These are phyloP conservation scores for Inga leiocalycina DNA, from an alignment of 306 rosid genomes.

Conservation along the genomic window DNA sequence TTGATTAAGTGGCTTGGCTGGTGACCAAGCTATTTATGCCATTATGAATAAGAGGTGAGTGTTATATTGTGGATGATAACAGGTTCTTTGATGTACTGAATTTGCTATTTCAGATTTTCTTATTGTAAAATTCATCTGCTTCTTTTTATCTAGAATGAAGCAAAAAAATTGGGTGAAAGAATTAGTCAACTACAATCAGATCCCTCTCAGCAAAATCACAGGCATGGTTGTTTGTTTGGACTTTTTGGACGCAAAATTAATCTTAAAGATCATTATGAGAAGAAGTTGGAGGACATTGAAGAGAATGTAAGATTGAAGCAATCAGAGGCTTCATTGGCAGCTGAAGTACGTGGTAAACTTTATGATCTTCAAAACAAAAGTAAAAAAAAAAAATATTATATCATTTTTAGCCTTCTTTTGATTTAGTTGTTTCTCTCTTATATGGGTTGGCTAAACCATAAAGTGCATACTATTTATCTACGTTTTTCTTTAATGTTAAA, in stretches of 20 bases:
- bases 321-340: conserved; percentile 65
- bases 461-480: conserved; percentile 34
- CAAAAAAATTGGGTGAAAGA: conserved; percentile 52
- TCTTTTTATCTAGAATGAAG: conserved; percentile 56
- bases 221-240: conserved; percentile 52
- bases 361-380: conserved; percentile 16
- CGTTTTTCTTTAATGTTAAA: conserved; percentile 40
- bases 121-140: conserved; percentile 21
- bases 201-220: conserved; percentile 42
- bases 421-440: conserved; percentile 19
- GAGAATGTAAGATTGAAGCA: conserved; percentile 73
- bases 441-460: conserved; percentile 5
- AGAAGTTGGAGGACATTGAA: conserved; percentile 70
- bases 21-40: conserved; percentile 16
- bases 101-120: conserved; percentile 22
- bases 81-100: neutral
- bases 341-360: conserved; percentile 70
- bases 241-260: conserved; percentile 52
- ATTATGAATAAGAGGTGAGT: conserved; percentile 25
- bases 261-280: conserved; percentile 65
- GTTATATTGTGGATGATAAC: conserved; percentile 23
- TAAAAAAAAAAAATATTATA: neutral
- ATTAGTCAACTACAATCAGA: conserved; percentile 53
- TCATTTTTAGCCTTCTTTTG: conserved; percentile 20
- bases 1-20: conserved; percentile 11